Evolutionary conservation across 1,284 basidiomycete species (phyloP).

Genomic region (Ceratobasidium sp.): DNA sequence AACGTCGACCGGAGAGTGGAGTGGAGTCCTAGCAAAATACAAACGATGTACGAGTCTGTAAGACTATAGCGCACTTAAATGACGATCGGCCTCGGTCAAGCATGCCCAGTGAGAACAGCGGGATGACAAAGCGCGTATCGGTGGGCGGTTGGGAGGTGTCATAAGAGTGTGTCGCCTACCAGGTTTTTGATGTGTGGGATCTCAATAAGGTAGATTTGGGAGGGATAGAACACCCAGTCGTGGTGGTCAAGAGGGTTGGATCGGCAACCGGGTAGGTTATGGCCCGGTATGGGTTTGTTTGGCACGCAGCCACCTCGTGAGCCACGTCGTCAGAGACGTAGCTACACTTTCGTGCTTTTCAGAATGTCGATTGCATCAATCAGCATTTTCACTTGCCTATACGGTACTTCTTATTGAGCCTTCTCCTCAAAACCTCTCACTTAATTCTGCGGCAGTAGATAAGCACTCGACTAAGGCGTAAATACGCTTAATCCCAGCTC

Average conservation of each 20-base stretch:
- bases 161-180: neutral
- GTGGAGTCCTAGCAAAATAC: neutral
- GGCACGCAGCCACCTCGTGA: neutral
- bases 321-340: neutral
- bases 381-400: too few species aligned
- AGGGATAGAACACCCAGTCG: neutral
- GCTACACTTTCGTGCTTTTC: neutral
- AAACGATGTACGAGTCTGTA: neutral
- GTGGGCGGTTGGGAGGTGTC: neutral
- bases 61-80: neutral
- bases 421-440: too few species aligned
- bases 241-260: neutral
- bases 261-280: neutral
- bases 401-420: too few species aligned
- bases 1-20: neutral
- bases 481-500: too few species aligned
- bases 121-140: conserved; percentile 18
- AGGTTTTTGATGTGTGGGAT: neutral
- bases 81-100: conserved; percentile 9
- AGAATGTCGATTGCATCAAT: too few species aligned
- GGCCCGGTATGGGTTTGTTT: neutral
- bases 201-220: neutral
- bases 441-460: too few species aligned
- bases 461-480: too few species aligned
- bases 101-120: conserved; percentile 14